Percentiles rank a stretch among this genome's conserved stretches.
These are phyloP conservation scores for Persicaria maculosa DNA, from an alignment of 148 eudicot species.

Conservation along the genomic window DNA sequence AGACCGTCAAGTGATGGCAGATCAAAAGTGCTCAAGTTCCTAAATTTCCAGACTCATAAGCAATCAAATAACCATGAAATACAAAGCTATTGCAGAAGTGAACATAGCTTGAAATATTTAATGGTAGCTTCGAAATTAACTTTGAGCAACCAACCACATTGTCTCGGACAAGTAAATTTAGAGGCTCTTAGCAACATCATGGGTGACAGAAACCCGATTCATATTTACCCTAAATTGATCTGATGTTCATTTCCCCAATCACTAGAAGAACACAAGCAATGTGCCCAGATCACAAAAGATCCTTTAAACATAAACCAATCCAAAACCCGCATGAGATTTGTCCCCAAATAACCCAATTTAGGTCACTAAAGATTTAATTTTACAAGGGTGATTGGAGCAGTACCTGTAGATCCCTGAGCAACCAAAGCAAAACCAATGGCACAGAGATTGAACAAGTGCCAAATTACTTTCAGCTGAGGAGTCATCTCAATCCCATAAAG, in stretches of 20 bases:
- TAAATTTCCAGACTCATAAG: background rate
- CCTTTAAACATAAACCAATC: background rate
- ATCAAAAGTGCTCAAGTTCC: background rate
- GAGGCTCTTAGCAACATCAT: background rate
- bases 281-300: background rate
- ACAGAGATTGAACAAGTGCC: slow-evolving; percentile 32
- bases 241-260: background rate
- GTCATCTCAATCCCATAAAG: slow-evolving; percentile 61
- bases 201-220: background rate
- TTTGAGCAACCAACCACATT: slow-evolving; percentile 6
- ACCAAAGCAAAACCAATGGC: slow-evolving; percentile 34
- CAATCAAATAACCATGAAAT: background rate
- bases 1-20: background rate
- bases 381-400: background rate
- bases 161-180: slow-evolving; percentile 1
- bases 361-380: background rate
- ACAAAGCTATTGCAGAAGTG: background rate
- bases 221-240: background rate
- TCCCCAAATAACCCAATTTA: background rate
- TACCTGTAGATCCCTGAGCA: slow-evolving; percentile 72
- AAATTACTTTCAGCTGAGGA: slow-evolving; percentile 28
- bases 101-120: background rate
- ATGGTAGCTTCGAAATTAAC: background rate
- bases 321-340: slow-evolving; percentile 4
- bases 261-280: slow-evolving; percentile 1